Base-by-base conservation (phyloP, 2,329 filamentous ascomycete genomes). In the Diaporthe batatas region DNA sequence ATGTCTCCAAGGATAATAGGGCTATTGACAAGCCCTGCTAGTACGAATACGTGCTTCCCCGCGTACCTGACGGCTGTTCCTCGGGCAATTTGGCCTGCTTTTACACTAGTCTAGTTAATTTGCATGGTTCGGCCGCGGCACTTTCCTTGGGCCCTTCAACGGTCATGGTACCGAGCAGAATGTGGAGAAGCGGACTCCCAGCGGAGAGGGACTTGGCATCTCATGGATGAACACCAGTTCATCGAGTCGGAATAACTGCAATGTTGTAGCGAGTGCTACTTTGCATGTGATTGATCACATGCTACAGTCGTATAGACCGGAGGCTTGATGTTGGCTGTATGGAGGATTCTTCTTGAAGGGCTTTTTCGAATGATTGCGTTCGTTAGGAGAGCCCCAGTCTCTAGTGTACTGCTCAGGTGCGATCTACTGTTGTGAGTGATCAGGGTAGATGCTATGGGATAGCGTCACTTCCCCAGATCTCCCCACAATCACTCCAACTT, bases 401-500 rank as follows among this genome's bases (percentile, higher is more conserved):
- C 21, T 65, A 39, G 18, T 8, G 0, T n/a, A 16, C 29, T 29
- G 29, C 29, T 5, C 29, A 21, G 6, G 1, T 7, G 36, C 6
- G 10, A 1, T 51, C 3, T 21, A 10, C 29, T 6, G 10, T 42
- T 18, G 44, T 18, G 14, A 7, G 12, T 21, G 12, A 47, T 2
- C 10, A 1, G 25, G 1, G 2, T 8, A 42, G 25, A 5, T 6
- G 7, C 14, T 16, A 7, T 21, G 29, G 29, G 59, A 32, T 21
- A 53, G 62, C 18, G 32, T 53, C 29, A 53, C 62, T 67, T 67
- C 62, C 62, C 62, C 62, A 67, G 62, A 49, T 67, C 62, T 12
- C 29, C 32, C 47, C 62, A 65, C 25, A 53, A 14, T 67, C n/a
- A 53, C 62, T 25, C 62, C 62, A 34, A 25, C 0, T 36, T 11